Percentiles rank a stretch among this genome's conserved stretches.
Evolutionary conservation across 305 asterid species (phyloP).

Genomic region (Coffea humblotiana): DNA sequence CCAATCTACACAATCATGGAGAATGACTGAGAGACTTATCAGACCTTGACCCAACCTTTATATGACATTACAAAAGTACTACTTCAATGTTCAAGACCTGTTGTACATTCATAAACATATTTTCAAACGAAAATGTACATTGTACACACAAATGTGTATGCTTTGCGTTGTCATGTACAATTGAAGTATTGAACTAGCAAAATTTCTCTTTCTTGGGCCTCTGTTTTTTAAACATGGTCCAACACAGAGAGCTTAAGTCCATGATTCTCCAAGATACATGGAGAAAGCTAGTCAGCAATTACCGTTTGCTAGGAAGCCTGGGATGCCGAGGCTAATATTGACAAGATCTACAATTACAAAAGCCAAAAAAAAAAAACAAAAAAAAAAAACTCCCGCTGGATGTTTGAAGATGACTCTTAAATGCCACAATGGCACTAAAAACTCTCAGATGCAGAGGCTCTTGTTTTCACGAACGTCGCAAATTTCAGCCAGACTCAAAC

Average conservation of each 20-base stretch:
- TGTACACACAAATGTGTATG: neutral
- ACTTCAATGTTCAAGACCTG: no score
- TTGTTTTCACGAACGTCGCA: neutral
- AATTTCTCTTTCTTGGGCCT: neutral
- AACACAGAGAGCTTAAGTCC: neutral
- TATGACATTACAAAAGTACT: no score
- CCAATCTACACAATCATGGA: no score
- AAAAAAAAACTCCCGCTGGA: neutral
- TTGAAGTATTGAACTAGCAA: neutral
- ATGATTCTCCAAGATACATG: neutral
- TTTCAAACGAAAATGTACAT: neutral
- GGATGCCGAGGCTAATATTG: constrained; percentile 2
- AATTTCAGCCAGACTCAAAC: constrained; percentile 13
- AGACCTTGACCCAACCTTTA: no score
- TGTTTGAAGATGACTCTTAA: neutral
- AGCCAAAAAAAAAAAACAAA: no score
- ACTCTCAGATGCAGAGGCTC: constrained; percentile 6
- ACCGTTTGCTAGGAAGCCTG: neutral
- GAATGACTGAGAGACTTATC: no score
- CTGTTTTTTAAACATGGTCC: neutral
- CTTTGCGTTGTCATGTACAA: no score
- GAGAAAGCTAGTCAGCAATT: neutral
- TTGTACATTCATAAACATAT: no score
- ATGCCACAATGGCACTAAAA: neutral
- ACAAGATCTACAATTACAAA: neutral